Evolutionary conservation across 805 yeast genomes (phyloP).

Genomic region (Candida krabiensis): DNA sequence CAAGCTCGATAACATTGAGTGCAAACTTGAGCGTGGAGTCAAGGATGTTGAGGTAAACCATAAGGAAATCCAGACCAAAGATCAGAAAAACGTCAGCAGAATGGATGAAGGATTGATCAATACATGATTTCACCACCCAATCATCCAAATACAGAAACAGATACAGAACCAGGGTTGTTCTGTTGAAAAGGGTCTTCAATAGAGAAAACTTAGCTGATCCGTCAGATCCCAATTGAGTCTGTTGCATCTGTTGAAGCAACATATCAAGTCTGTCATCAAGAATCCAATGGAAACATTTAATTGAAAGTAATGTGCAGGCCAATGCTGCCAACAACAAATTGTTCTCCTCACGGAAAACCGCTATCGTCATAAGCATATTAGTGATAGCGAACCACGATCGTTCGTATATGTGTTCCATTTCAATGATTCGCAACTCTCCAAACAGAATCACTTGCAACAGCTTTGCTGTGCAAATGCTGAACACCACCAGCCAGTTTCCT

Average conservation of each 20-base stretch:
- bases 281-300: conserved; percentile 79
- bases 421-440: conserved; percentile 74
- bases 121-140: conserved; percentile 50
- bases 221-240: neutral
- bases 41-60: conserved; percentile 56
- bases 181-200: conserved; percentile 25
- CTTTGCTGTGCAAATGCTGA: conserved; percentile 42
- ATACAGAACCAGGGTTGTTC: conserved; percentile 45
- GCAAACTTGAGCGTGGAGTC: conserved; percentile 45
- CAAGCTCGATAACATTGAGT: conserved; percentile 57
- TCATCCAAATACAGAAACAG: conserved; percentile 52
- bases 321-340: conserved; percentile 41
- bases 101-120: conserved; percentile 54
- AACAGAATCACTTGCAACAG: conserved; percentile 55
- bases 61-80: conserved; percentile 75
- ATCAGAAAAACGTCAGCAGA: conserved; percentile 58
- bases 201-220: conserved; percentile 2
- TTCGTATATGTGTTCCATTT: conserved; percentile 71
- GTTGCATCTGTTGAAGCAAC: conserved; percentile 40
- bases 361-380: conserved; percentile 56
- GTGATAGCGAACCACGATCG: conserved; percentile 64
- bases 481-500: conserved; percentile 43
- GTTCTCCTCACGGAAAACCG: conserved; percentile 51
- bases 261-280: conserved; percentile 49
- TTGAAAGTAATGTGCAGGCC: conserved; percentile 41